A percentile compares a stretch with the other conserved stretches of the same genome.
phyloP scores from a whole-genome alignment of 2,329 filamentous ascomycete genomes.

The Nothophaeocryptopus gaeumannii region DNA sequence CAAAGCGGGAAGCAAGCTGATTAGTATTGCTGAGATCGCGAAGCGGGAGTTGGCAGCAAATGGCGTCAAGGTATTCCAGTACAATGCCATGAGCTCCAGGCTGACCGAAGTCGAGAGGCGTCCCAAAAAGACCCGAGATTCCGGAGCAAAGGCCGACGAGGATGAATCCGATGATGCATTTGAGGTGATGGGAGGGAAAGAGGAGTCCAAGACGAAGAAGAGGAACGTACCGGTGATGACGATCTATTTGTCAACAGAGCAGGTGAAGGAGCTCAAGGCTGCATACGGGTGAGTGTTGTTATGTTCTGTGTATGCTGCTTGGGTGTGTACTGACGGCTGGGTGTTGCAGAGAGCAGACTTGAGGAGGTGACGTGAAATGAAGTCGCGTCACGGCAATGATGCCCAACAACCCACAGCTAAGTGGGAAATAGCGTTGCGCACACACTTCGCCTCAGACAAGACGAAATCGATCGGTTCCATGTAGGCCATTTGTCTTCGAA shows the following conservation, averaged over 20 bases:
- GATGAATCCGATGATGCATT: conserved; percentile 29
- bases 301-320: not conserved
- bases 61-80: conserved; percentile 47
- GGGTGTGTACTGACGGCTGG: conserved; percentile 6
- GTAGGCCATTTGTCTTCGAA: no score
- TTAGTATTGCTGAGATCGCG: conserved; percentile 65
- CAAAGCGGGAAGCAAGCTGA: conserved; percentile 57
- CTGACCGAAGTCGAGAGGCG: conserved; percentile 24
- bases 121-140: not conserved
- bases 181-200: conserved; percentile 28
- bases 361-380: conserved; percentile 5
- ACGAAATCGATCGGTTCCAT: no score
- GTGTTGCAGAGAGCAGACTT: conserved; percentile 12
- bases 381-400: no score
- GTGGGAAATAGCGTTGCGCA: no score
- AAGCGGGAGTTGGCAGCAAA: conserved; percentile 40
- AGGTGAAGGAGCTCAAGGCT: conserved; percentile 56
- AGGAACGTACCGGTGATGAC: conserved; percentile 56
- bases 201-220: conserved; percentile 50
- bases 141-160: conserved; percentile 13
- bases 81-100: conserved; percentile 30
- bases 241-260: conserved; percentile 56
- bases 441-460: no score
- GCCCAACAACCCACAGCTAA: no score
- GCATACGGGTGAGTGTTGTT: conserved; percentile 40